phyloP scores from a whole-genome alignment of 2,329 filamentous ascomycete genomes.

The Alternaria brassicae region DNA sequence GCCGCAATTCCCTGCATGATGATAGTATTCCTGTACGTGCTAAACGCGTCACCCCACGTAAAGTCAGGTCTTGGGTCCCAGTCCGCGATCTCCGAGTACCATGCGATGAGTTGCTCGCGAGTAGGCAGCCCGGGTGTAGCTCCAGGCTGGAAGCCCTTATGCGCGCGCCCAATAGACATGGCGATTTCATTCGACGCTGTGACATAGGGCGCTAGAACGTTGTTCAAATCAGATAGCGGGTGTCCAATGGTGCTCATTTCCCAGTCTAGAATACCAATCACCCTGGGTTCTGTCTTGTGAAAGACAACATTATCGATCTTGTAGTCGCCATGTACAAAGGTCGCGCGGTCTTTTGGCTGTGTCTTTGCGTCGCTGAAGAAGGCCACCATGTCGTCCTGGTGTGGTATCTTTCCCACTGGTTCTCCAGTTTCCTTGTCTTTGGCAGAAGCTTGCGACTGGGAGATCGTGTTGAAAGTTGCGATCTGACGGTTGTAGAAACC shows the following conservation, averaged over 20 bases:
- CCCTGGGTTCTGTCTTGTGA: constrained; percentile 83
- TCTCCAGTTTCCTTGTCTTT: constrained; percentile 78
- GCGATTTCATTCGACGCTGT: constrained; percentile 51
- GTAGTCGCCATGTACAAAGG: constrained; percentile 92
- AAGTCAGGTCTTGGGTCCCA: constrained; percentile 72
- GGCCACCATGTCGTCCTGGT: constrained; percentile 78
- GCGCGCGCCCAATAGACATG: constrained; percentile 50
- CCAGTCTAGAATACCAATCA: constrained; percentile 90
- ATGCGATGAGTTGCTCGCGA: constrained; percentile 64
- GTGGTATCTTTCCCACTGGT: constrained; percentile 81
- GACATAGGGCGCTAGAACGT: constrained; percentile 66
- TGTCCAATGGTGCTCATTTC: constrained; percentile 99
- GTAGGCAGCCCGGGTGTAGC: constrained; percentile 71
- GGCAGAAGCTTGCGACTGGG: constrained; percentile 75
- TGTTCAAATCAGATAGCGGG: constrained; percentile 87
- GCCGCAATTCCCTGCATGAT: constrained; percentile 93
- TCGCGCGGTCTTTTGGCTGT: constrained; percentile 79
- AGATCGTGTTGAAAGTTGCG: constrained; percentile 80
- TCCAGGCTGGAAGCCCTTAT: constrained; percentile 66
- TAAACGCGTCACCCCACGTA: constrained; percentile 70
- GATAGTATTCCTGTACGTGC: constrained; percentile 64
- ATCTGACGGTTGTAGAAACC: constrained; percentile 90
- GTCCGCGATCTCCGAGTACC: constrained; percentile 72
- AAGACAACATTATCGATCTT: constrained; percentile 77
- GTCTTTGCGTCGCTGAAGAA: constrained; percentile 75